Evolutionary conservation across 805 yeast species (phyloP).

Genomic region (Yarrowia keelungensis): DNA sequence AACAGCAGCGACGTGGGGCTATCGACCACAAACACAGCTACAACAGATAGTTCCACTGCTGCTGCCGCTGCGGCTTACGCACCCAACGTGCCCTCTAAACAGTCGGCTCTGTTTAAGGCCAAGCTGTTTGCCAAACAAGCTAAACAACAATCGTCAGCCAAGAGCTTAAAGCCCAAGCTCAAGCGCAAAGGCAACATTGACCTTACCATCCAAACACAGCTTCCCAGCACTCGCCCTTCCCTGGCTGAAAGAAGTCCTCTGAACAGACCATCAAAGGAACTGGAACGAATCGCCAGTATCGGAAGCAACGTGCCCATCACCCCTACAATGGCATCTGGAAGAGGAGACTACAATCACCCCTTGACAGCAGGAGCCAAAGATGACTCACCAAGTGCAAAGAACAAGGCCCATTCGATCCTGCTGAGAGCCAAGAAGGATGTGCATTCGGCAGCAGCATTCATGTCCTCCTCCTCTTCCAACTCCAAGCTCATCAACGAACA

Average conservation of each 20-base stretch:
- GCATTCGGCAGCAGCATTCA: conserved; percentile 49
- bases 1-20: not conserved
- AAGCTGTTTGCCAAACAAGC: conserved; percentile 50
- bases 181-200: conserved; percentile 41
- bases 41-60: conserved; percentile 44
- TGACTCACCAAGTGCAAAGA: conserved; percentile 41
- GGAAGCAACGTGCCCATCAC: conserved; percentile 43
- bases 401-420: conserved; percentile 50
- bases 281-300: conserved; percentile 51
- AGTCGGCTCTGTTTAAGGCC: conserved; percentile 46
- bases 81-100: conserved; percentile 42
- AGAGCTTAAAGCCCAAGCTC: conserved; percentile 32
- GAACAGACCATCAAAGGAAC: conserved; percentile 49
- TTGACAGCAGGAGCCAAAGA: conserved; percentile 36
- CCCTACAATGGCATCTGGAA: conserved; percentile 36
- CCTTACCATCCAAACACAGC: conserved; percentile 46
- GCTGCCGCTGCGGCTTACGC: conserved; percentile 47
- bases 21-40: conserved; percentile 2
- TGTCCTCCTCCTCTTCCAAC: conserved; percentile 55
- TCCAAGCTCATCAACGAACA: conserved; percentile 53
- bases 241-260: conserved; percentile 48
- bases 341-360: conserved; percentile 21
- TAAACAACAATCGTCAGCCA: conserved; percentile 43
- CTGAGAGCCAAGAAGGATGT: conserved; percentile 52
- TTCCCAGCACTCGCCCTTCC: conserved; percentile 45